phyloP scores from a whole-genome alignment of 2,329 filamentous ascomycete species.

The Monosporascus sp. region DNA sequence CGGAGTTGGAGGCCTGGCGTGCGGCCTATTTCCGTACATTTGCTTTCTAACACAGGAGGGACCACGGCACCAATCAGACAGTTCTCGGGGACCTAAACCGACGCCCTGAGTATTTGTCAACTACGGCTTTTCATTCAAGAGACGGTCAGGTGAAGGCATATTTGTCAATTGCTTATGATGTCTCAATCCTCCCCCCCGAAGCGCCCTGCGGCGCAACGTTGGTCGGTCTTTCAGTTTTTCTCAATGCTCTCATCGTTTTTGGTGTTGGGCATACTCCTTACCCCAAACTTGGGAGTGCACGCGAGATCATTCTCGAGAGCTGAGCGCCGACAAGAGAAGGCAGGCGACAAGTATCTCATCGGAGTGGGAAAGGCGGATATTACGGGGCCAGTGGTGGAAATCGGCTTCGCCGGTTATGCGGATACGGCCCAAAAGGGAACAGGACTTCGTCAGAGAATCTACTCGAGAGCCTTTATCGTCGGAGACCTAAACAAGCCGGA shows the following conservation, averaged over 20 bases:
- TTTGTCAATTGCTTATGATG: slow-evolving; percentile 6
- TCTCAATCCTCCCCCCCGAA: slow-evolving; percentile 5
- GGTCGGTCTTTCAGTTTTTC: slow-evolving; percentile 20
- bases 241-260: slow-evolving; percentile 28
- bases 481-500: slow-evolving; percentile 58
- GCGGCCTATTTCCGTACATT: no score
- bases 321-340: slow-evolving; percentile 12
- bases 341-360: slow-evolving; percentile 41
- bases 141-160: neutral
- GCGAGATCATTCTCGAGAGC: slow-evolving; percentile 9
- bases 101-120: no score
- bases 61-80: no score
- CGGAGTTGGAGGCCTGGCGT: no score
- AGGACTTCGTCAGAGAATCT: slow-evolving; percentile 78
- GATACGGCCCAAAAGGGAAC: slow-evolving; percentile 72
- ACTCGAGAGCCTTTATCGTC: slow-evolving; percentile 82
- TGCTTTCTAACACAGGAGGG: no score
- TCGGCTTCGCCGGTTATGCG: slow-evolving; percentile 88
- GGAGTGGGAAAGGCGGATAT: slow-evolving; percentile 51
- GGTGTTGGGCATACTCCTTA: slow-evolving; percentile 27
- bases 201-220: slow-evolving; percentile 14
- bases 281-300: slow-evolving; percentile 12
- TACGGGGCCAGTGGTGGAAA: slow-evolving; percentile 73
- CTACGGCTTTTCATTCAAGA: no score
- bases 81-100: no score